Conservation (phyloP, 306 rosid genomes). For the Mimosa pudica region DNA sequence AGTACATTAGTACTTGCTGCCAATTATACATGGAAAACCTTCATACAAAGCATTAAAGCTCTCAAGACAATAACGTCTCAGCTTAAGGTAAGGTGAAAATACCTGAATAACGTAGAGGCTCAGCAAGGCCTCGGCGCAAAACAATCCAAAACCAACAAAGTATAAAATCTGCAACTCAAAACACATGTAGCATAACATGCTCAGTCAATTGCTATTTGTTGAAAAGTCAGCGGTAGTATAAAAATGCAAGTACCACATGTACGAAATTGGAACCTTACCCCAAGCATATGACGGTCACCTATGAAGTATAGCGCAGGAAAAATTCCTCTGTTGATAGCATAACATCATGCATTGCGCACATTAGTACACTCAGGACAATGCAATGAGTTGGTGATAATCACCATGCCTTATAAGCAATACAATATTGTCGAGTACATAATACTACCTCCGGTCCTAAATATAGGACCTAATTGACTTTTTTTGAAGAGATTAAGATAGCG, state of each 20-base stretch:
- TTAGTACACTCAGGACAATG: conserved; percentile 33
- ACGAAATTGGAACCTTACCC: conserved; percentile 60
- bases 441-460: too few relatives aligned
- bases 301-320: conserved; percentile 71
- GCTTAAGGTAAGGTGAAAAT: not conserved
- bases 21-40: conserved; percentile 12
- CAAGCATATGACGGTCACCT: conserved; percentile 45
- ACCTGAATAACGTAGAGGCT: conserved; percentile 98
- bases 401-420: too few relatives aligned
- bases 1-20: conserved; percentile 96
- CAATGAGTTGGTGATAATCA: too few relatives aligned
- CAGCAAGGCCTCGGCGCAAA: conserved; percentile 61
- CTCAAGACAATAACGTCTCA: not conserved
- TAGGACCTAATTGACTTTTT: too few relatives aligned
- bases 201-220: not conserved
- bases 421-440: not conserved
- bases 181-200: not conserved
- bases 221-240: conserved; percentile 4
- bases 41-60: conserved; percentile 26
- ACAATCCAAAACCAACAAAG: conserved; percentile 76
- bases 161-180: conserved; percentile 63
- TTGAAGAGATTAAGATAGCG: too few relatives aligned
- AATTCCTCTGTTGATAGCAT: conserved; percentile 68
- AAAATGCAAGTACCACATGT: not conserved
- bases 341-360: conserved; percentile 38